Conservation (phyloP, 1,284 basidiomycete genomes). For the Irpex sp. region DNA sequence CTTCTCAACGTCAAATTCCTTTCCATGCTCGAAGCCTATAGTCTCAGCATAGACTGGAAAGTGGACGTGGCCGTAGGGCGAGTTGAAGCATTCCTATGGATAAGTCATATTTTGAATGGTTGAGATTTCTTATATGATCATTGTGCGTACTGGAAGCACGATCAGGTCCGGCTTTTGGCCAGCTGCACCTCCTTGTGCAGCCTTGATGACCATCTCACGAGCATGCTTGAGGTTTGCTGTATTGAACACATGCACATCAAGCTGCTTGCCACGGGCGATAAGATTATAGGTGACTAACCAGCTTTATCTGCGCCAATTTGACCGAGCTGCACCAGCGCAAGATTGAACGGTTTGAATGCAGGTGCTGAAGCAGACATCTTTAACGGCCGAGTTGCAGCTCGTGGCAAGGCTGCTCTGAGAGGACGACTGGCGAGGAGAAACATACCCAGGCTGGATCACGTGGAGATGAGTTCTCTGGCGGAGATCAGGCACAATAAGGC, state of each 20-base stretch:
- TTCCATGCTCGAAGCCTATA: constrained; percentile 59
- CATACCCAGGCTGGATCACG: constrained; percentile 1
- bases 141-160: constrained; percentile 73
- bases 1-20: constrained; percentile 52
- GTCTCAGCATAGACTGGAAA: constrained; percentile 86
- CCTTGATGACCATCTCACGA: constrained; percentile 71
- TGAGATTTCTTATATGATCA: not conserved
- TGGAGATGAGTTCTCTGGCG: not conserved
- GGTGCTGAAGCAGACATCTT: constrained; percentile 31
- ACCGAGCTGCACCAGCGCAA: constrained; percentile 87
- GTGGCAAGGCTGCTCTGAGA: not conserved
- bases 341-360: constrained; percentile 67
- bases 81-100: constrained; percentile 93
- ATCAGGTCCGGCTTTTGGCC: constrained; percentile 70
- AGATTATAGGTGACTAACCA: constrained; percentile 14
- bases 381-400: constrained; percentile 1
- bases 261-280: not conserved
- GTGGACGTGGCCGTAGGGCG: constrained; percentile 86
- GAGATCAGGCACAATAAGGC: not conserved
- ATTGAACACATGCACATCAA: constrained; percentile 16
- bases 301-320: constrained; percentile 65
- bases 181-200: constrained; percentile 44
- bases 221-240: constrained; percentile 77
- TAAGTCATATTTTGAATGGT: not conserved
- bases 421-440: constrained; percentile 7